Evolutionary conservation across 768 basidiomycete genomes (phyloP), one percentile per base, ranked within the genome.

Genomic region (Phlebiopsis gigantea): DNA sequence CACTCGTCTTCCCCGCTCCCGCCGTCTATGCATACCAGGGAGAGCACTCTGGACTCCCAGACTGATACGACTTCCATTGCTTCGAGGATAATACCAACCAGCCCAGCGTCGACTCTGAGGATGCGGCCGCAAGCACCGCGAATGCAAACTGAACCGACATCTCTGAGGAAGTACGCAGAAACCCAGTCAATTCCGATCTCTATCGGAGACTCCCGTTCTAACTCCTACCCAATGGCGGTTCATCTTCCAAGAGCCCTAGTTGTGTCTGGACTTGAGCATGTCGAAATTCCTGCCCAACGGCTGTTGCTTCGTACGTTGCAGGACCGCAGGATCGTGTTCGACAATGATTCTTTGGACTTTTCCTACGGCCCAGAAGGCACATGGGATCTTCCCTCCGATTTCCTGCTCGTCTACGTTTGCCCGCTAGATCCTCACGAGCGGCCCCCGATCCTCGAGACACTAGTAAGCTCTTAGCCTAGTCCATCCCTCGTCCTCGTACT

Each of bases 381-480:
- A 0, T 83, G 81, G 80, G 75, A 77, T 48, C 69, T 88, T 25
- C 88, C 90, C 2, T 77, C 83, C 10, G 80, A 77, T 0, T 93
- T 93, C 65, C 74, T 92, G 31, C 69, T 85, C 57, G 77, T 93
- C 0, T 91, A 85, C 62, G 81, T 93, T 10, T 90, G 87, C 68
- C 78, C 82, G 9, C 72, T 77, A 60, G 82, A 88, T 68, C 69
- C 80, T 1, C 73, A 72, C 46, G 87, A 90, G 66, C 73, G 85
- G 56, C 90, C 91, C 0, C 67, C 73, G 0, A 79, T 93, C 50
- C 77, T 87, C 64, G 80, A 81, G 58, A 77, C 73, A 61, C 69
- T 92, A 68, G 90, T 90, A 67, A 60, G 85, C 66, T 22, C 21
- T 7, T 24, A n/a, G n/a, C n/a, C n/a, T n/a, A n/a, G n/a, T n/a